These are phyloP conservation scores for Helichrysum umbraculigerum DNA, from an alignment of 129 eudicot genomes.

Conservation along the genomic window DNA sequence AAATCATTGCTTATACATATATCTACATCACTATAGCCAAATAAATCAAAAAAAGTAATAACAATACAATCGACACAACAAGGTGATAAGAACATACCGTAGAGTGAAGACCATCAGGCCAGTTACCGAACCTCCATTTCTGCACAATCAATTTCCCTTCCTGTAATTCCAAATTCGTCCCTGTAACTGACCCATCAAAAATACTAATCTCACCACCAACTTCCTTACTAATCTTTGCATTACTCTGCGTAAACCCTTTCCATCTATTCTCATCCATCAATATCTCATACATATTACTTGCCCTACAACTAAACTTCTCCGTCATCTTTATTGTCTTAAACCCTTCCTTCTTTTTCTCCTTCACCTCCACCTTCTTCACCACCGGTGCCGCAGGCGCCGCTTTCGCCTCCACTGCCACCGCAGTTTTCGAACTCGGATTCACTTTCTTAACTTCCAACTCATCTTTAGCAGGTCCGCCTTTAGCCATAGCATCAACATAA, in stretches of 20 bases:
- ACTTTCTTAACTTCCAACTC: slow-evolving; percentile 84
- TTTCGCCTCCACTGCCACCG: not conserved
- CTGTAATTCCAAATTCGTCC: slow-evolving; percentile 76
- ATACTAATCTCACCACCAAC: slow-evolving; percentile 83
- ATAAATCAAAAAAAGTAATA: not conserved
- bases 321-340: slow-evolving; percentile 77
- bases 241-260: slow-evolving; percentile 97
- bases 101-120: slow-evolving; percentile 90
- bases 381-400: not conserved
- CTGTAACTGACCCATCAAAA: slow-evolving; percentile 83
- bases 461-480: slow-evolving; percentile 88
- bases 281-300: slow-evolving; percentile 77
- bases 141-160: slow-evolving; percentile 92
- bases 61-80: not conserved
- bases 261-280: slow-evolving; percentile 99
- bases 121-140: slow-evolving; percentile 91
- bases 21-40: not conserved
- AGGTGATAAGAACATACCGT: slow-evolving; percentile 38
- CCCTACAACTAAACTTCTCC: slow-evolving; percentile 92
- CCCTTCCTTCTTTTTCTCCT: slow-evolving; percentile 63
- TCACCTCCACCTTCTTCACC: slow-evolving; percentile 33
- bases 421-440: slow-evolving; percentile 30
- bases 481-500: slow-evolving; percentile 81
- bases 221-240: slow-evolving; percentile 83
- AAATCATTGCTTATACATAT: not conserved